Evolutionary conservation across 75 land plant genomes (phyloP), one percentile per base, ranked within the genome.

Genomic region (Cupressus sempervirens): DNA sequence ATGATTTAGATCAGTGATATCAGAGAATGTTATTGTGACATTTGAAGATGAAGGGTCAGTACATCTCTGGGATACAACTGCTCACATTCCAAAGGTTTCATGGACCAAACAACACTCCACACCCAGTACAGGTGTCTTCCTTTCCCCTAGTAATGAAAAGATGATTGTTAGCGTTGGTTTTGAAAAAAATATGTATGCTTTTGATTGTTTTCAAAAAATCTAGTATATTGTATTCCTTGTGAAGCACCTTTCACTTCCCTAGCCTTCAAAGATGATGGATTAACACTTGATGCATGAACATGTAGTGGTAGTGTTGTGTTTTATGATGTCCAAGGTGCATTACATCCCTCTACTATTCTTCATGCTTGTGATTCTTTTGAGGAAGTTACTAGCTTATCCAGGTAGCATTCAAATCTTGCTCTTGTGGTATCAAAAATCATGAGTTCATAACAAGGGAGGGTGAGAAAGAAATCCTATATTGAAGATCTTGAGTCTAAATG

Each of bases 21-120:
- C n/a, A n/a, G n/a, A n/a, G n/a, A n/a, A 90, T 86, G 76, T 90
- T 29, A 52, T 90, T 56, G 85, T 88, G 76, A 88, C 90, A 83
- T 90, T 90, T n/a, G 91, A 90, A 26, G 91, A 90, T 83, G 91
- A 90, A 82, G 91, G 91, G 70, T 83, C 91, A 26, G 84, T 90
- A 73, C 91, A 90, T 84, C 83, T 90, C 80, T 90, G 91, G 91
- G 91, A 90, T 84, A 88, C 90, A 75, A 90, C 91, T 84, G 82
- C 83, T 56, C 90, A 88, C 82, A 88, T 84, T 90, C 90, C 91
- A 67, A 90, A 90, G 90, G 82, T 88, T 35, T 90, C 91, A 82
- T 90, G 91, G 90, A 84, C 84, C 41, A 88, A 88, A 85, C 91
- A 90, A 82, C 91, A 90, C 82, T 86, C 89, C 32, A 90, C 91